Percentiles rank a stretch among this genome's conserved stretches.
Conservation (phyloP, 164 flowering plant genomes). For the Saururus chinensis region DNA sequence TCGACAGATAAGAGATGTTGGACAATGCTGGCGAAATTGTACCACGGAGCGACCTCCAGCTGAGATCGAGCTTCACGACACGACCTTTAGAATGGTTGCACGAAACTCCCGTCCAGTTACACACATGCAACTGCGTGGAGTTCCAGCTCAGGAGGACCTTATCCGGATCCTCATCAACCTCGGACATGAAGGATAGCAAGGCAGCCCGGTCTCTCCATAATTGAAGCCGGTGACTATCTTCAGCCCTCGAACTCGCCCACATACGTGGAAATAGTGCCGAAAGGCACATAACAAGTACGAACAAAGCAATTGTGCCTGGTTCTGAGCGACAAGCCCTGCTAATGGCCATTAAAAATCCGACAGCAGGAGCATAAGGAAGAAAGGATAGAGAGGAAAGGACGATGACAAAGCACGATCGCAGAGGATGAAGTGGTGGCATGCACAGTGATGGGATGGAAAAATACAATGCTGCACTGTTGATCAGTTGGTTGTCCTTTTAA, state of each 20-base stretch:
- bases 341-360: background rate
- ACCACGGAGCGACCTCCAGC: slow-evolving; percentile 41
- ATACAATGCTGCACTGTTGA: background rate
- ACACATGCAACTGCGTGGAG: slow-evolving; percentile 31
- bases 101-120: slow-evolving; percentile 67
- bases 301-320: background rate
- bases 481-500: background rate
- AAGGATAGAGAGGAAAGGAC: background rate
- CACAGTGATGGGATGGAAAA: background rate
- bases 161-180: slow-evolving; percentile 40
- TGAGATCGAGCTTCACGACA: slow-evolving; percentile 50
- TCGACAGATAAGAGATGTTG: slow-evolving; percentile 30
- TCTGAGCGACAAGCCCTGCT: background rate
- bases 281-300: background rate
- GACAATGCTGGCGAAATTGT: slow-evolving; percentile 52
- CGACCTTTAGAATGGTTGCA: slow-evolving; percentile 27
- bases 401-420: no score
- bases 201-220: slow-evolving; percentile 27
- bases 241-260: no score
- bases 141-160: slow-evolving; percentile 46
- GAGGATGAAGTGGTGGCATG: background rate
- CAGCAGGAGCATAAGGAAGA: background rate
- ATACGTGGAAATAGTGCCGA: no score
- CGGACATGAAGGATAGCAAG: slow-evolving; percentile 46
- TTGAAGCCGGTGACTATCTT: slow-evolving; percentile 1